Base-by-base conservation (phyloP, 2,329 filamentous ascomycete species). In the Amylocarpus encephaloides region DNA sequence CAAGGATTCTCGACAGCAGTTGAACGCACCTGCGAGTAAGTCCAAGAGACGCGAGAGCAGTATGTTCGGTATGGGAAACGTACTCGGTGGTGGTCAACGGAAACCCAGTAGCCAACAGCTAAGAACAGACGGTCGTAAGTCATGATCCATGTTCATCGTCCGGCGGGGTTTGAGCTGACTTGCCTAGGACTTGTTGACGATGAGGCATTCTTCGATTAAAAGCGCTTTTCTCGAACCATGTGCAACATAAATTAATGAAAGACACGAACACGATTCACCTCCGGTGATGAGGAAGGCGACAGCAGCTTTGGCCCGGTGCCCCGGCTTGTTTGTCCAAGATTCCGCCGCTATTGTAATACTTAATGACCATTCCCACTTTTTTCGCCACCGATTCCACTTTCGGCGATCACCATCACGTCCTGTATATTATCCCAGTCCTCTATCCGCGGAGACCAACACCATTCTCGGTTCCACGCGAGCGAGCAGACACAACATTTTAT, bases 1-100 rank as follows among this genome's bases (percentile, higher is more conserved):
- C 18, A 59, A 58, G 22, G 62, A 65, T 33, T 60, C 66, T 47
- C 63, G 66, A 43, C 63, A 67, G 47, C 63, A 52, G 43, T 63
- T 60, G 15, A 60, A 59, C 44, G 55, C 26, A 51, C 62, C 45
- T 69, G 71, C 43, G 67, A 56, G 57, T 30, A 77, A 70, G 59
- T 61, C 63, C 36, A 77, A 73, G 61, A 72, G 79, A 43, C 74
- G 81, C 44, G 80, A 85, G 66, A 85, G 82, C 59, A 70, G 73
- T 41, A 79, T 84, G 65, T 79, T 82, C 53, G 58, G 70, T 16
- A 70, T 75, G 56, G 64, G 68, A 45, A 73, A 75, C 62, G 71
- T 75, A 51, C 64, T 78, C 30, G 11, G 32, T 3, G 11, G 32
- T 3, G 58, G 54, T 15, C 59, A 61, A 43, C 60, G 58, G 35